Evolutionary conservation across 331 rosid genomes (phyloP).

Genomic region (Prunus yedoensis): DNA sequence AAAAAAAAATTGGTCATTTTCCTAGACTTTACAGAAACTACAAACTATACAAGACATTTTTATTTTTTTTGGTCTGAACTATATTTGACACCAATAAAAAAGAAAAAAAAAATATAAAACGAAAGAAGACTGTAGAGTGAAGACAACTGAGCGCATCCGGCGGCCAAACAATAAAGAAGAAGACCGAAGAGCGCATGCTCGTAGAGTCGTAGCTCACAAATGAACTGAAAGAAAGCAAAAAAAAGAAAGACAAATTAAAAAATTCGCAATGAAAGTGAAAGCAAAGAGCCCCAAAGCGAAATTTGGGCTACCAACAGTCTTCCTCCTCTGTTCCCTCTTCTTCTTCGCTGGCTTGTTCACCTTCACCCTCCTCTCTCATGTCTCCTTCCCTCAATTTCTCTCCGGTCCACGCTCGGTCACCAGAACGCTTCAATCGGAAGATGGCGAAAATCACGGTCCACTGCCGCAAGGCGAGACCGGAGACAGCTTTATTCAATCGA

Average conservation of each 20-base stretch:
- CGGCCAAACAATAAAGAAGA: not conserved
- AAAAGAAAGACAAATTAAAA: not conserved
- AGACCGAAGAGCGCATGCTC: not conserved
- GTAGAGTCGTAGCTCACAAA: too few species aligned
- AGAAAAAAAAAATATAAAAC: not conserved
- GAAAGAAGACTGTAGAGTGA: not conserved
- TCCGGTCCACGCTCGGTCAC: conserved; percentile 31
- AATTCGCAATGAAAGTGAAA: conserved; percentile 53
- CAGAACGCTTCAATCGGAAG: conserved; percentile 44
- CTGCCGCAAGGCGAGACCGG: conserved; percentile 62
- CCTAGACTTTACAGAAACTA: too few species aligned
- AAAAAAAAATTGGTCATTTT: too few species aligned
- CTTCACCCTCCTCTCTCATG: conserved; percentile 47
- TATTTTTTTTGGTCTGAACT: too few species aligned
- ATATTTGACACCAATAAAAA: too few species aligned
- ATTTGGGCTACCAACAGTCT: conserved; percentile 36
- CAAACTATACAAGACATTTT: too few species aligned
- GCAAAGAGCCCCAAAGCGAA: conserved; percentile 46
- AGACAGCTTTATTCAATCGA: conserved; percentile 52
- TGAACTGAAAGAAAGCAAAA: not conserved
- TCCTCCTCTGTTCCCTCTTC: conserved; percentile 48
- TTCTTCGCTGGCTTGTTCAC: conserved; percentile 60
- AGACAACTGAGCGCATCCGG: not conserved
- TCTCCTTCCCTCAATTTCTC: conserved; percentile 34
- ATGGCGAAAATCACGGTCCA: conserved; percentile 27